phyloP scores from a whole-genome alignment of 176 grass and related monocot species.

The Oryza brachyantha region DNA sequence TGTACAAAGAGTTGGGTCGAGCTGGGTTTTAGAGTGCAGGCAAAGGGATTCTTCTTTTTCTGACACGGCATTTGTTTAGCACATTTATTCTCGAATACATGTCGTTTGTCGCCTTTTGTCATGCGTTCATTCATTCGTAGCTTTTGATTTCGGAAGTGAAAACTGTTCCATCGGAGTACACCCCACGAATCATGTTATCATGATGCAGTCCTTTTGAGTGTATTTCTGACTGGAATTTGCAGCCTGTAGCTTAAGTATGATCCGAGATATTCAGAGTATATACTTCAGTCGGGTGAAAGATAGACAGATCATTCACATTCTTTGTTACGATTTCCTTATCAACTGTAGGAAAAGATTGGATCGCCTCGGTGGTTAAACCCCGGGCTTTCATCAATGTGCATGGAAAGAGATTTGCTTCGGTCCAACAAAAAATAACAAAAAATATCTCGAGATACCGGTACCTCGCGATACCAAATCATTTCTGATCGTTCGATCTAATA shows the following conservation, averaged over 20 bases:
- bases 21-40: conserved; percentile 79
- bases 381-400: background rate
- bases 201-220: background rate
- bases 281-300: background rate
- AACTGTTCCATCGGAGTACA: background rate
- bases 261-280: background rate
- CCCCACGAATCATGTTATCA: conserved; percentile 8
- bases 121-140: background rate
- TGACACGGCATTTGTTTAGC: background rate
- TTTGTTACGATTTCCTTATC: conserved; percentile 37
- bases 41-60: conserved; percentile 50
- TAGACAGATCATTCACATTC: background rate
- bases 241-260: background rate
- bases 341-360: background rate
- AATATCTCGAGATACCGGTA: too few relatives aligned
- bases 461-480: too few relatives aligned
- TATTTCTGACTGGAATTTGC: background rate
- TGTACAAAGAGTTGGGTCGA: conserved; percentile 62
- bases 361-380: conserved; percentile 20
- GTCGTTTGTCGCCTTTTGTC: background rate
- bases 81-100: background rate
- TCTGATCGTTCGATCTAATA: too few relatives aligned
- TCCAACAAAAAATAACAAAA: too few relatives aligned
- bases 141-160: background rate
- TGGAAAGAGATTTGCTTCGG: too few relatives aligned